Base-by-base conservation (phyloP, 2,329 filamentous ascomycete genomes). In the Penicillium sclerotiorum region DNA sequence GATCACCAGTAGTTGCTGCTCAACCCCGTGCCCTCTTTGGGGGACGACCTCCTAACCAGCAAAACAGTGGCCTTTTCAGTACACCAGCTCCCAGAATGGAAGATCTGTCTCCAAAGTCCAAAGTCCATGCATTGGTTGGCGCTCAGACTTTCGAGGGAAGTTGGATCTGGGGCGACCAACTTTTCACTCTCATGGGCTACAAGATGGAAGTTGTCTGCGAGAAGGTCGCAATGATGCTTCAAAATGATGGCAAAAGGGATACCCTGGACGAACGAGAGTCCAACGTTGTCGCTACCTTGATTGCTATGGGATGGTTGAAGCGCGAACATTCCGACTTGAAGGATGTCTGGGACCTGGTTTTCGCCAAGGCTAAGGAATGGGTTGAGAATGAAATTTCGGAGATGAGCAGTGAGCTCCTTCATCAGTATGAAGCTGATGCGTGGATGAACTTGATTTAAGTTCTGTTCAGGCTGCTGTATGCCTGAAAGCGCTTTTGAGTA, bases 111-210 rank as follows among this genome's bases (percentile, higher is more conserved):
- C 22, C 41, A 6, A 25, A 35, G 17, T 37, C 41, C 20, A 59
- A 62, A 12, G 64, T 82, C 28, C 64, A 76, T 11, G 56, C 55
- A 0, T 60, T 88, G 2, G 80, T 86, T 4, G 58, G 58, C 0
- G 67, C 83, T 3, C 86, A 88, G 63, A 68, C 68, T 0, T 86
- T 84, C 53, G 69, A 77, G 1, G 84, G 84, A 0, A 73, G 62
- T 13, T 86, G 83, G 82, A 39, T 49, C 0, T 75, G 69, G 66
- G 65, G 50, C 1, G 15, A 56, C 0, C 39, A 55, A 3, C 30
- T 69, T 3, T 61, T 67, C 18, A 22, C 39, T 3, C 15, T 65
- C 4, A 23, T 69, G 6, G 57, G 51, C 0, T 25, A 52, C 6
- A 37, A 49, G 20, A 23, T 33, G 30, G 11, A 12, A 3, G n/a